phyloP scores from a whole-genome alignment of 371 early-diverging fungal species.

The Mortierella sp. region DNA sequence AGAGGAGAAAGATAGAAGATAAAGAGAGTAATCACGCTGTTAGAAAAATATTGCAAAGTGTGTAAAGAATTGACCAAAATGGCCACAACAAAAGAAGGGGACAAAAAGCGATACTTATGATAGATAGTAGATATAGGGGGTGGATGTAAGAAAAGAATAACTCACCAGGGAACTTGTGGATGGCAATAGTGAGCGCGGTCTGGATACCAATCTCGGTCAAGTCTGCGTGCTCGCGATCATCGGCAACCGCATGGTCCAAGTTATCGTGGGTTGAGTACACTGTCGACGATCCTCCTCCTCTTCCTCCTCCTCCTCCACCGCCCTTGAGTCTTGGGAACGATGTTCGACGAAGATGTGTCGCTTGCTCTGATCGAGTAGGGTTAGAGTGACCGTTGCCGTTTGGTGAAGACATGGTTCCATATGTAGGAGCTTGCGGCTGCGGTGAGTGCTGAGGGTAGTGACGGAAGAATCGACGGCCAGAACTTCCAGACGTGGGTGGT shows the following conservation, averaged over 20 bases:
- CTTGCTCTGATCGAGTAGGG: conserved; percentile 21
- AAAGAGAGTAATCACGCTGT: background rate
- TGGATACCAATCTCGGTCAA: conserved; percentile 74
- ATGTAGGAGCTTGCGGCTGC: conserved; percentile 7
- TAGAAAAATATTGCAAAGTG: background rate
- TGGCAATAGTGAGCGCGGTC: conserved; percentile 83
- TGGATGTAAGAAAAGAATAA: background rate
- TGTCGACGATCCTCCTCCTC: background rate
- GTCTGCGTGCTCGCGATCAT: conserved; percentile 53
- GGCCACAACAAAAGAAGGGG: too few relatives aligned
- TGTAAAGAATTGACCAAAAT: background rate
- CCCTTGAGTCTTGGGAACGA: conserved; percentile 49
- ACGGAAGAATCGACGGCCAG: conserved; percentile 5
- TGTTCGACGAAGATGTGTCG: conserved; percentile 39
- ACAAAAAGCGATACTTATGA: background rate
- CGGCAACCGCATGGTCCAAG: conserved; percentile 49
- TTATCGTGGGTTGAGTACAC: conserved; percentile 43
- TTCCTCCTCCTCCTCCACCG: background rate
- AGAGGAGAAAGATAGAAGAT: too few relatives aligned
- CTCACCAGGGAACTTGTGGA: conserved; percentile 85
- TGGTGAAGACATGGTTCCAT: conserved; percentile 25
- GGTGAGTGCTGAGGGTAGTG: background rate
- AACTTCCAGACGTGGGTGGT: conserved; percentile 7
- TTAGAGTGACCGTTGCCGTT: background rate
- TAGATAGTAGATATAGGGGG: too few relatives aligned